A percentile compares a stretch with the other conserved stretches of the same genome.
Conservation (phyloP, 768 basidiomycete genomes). For the Amanita rubescens region DNA sequence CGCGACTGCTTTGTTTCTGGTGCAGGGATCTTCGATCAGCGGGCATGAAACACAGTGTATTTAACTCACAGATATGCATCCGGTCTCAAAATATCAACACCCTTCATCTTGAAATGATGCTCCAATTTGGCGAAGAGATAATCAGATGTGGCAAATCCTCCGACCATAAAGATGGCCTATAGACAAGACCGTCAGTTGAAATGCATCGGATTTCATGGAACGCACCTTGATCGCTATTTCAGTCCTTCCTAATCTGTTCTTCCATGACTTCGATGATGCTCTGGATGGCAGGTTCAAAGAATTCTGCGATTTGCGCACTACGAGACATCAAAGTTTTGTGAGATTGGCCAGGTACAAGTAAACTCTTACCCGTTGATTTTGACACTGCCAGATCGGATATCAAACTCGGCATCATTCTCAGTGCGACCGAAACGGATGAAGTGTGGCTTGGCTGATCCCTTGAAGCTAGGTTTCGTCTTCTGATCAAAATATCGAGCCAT, state of each 20-base stretch:
- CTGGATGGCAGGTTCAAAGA: constrained; percentile 7
- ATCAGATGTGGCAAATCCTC: constrained; percentile 45
- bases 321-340: constrained; percentile 9
- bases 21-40: constrained; percentile 7
- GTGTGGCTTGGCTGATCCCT: constrained; percentile 21
- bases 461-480: constrained; percentile 38
- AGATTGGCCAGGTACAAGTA: too few relatives aligned
- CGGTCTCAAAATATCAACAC: constrained; percentile 32
- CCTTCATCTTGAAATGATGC: constrained; percentile 23
- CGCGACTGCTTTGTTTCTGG: constrained; percentile 20
- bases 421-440: constrained; percentile 41
- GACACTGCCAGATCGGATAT: constrained; percentile 37
- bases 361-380: neutral
- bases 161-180: constrained; percentile 41
- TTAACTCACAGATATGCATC: constrained; percentile 38
- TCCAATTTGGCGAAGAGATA: constrained; percentile 38
- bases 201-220: neutral
- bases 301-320: neutral
- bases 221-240: neutral
- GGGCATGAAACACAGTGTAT: neutral
- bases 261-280: neutral
- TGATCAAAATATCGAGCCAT: constrained; percentile 32
- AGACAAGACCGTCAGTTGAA: neutral
- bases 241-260: neutral
- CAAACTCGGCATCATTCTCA: constrained; percentile 31